Base-by-base conservation (phyloP, 257 asterid genomes). In the Hygrophila difformis region DNA sequence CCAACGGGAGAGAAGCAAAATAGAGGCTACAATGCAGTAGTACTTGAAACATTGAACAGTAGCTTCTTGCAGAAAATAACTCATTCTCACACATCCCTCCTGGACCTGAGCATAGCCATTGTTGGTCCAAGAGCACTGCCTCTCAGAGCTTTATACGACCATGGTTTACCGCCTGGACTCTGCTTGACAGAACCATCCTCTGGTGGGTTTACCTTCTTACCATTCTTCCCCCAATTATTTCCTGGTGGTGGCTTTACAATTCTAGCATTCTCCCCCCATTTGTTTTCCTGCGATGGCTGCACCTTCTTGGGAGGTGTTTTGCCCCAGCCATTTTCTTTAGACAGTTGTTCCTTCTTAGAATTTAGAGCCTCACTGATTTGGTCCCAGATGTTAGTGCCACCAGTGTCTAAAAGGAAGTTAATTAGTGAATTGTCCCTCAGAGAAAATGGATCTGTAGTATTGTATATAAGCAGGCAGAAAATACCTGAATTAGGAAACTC, bases 61-160 rank as follows among this genome's bases (percentile, higher is more conserved):
- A 15, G 12, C 47, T 26, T 2, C 47, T 19, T 19, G 41, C 22
- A 48, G 34, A 44, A 31, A 22, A 33, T 38, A 34, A 48, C 22
- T 52, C 29, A 12, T 13, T 28, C 45, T 64, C 67, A 73, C 17
- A 62, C 38, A 24, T 74, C 64, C 42, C 69, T 74, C 28, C 65
- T 72, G 8, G 93, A 76, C 61, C 94, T 80, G 42, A 88, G 64
- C 29, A 72, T 47, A 45, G 92, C 77, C 79, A 86, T 76, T 19
- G 89, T 82, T 4, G 92, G 81, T 46, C 87, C 93, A 18, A 78
- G 78, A 0, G 79, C 86, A 52, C 81, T 67, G 61, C 86, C 82
- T 66, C 82, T 70, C 17, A 78, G 57, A 43, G 81, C 70, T 69
- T 65, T 73, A 57, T 71, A 60, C 11, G 92, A 82, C 88, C 79